A percentile compares a stretch with the other conserved stretches of the same genome.
Evolutionary conservation across 805 yeast genomes (phyloP).

Genomic region (Candida sithepensis): DNA sequence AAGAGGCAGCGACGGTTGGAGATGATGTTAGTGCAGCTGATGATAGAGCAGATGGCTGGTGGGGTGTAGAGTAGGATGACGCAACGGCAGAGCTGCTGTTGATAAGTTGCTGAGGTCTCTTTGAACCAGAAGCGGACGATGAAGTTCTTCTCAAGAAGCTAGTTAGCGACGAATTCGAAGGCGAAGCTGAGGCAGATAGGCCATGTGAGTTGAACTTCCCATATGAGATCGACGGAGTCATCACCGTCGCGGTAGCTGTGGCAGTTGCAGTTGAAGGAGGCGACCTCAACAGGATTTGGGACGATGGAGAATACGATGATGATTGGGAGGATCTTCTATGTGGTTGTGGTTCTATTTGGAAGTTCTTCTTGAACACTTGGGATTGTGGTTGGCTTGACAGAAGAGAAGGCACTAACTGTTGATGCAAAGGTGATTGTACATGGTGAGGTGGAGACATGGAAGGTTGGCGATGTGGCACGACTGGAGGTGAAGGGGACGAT

Average conservation of each 20-base stretch:
- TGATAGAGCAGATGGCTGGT: conserved; percentile 8
- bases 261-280: conserved; percentile 11
- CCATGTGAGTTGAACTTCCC: conserved; percentile 17
- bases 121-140: conserved; percentile 9
- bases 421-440: conserved; percentile 8
- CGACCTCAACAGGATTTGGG: conserved; percentile 17
- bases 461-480: background rate
- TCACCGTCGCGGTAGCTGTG: conserved; percentile 11
- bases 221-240: conserved; percentile 23
- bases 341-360: conserved; percentile 10
- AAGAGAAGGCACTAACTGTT: conserved; percentile 4
- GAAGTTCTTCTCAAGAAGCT: conserved; percentile 15
- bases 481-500: background rate
- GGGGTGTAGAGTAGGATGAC: background rate
- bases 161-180: conserved; percentile 19
- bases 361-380: conserved; percentile 15
- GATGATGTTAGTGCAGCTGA: background rate
- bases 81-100: background rate
- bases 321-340: conserved; percentile 20
- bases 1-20: background rate
- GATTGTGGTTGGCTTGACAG: conserved; percentile 4
- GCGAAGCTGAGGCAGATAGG: conserved; percentile 13
- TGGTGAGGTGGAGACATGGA: background rate
- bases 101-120: background rate
- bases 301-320: conserved; percentile 23